phyloP scores from a whole-genome alignment of 2,329 filamentous ascomycete species.

The Stagonosporopsis vannaccii region DNA sequence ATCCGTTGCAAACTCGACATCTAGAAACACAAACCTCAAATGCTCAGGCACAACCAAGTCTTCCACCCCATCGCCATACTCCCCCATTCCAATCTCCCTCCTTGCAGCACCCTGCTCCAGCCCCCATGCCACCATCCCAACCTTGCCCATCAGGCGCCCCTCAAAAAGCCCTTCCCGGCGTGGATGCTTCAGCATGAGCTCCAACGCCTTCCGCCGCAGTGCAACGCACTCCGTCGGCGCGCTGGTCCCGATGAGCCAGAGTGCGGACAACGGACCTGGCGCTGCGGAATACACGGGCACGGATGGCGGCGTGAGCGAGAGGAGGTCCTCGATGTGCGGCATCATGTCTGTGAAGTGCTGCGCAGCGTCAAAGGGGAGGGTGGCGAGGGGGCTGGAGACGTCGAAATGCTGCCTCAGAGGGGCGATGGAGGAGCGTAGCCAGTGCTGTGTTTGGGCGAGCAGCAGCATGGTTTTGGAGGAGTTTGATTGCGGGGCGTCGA shows the following conservation, averaged over 20 bases:
- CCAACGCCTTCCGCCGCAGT: conserved; percentile 36
- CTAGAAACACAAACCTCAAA: conserved; percentile 28
- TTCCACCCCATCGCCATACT: conserved; percentile 16
- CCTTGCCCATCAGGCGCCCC: conserved; percentile 67
- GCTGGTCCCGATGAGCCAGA: conserved; percentile 37
- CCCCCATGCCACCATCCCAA: conserved; percentile 35
- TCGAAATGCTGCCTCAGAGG: conserved; percentile 21
- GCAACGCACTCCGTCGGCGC: conserved; percentile 27
- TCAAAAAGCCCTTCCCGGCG: conserved; percentile 60
- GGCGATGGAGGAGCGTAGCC: conserved; percentile 20
- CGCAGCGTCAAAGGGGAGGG: conserved; percentile 26
- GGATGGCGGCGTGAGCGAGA: conserved; percentile 4
- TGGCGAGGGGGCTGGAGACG: conserved; percentile 21
- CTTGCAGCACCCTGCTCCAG: conserved; percentile 37
- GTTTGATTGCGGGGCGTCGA: conserved; percentile 4
- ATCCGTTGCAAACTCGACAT: conserved; percentile 28
- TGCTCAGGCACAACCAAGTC: conserved; percentile 30
- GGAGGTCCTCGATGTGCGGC: conserved; percentile 22
- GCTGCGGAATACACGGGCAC: conserved; percentile 38
- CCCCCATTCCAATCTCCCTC: conserved; percentile 17
- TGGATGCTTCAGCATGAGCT: conserved; percentile 36
- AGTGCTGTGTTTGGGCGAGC: conserved; percentile 23
- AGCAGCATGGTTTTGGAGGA: conserved; percentile 22
- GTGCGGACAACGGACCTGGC: conserved; percentile 32
- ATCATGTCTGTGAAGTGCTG: conserved; percentile 27